Evolutionary conservation across 2,329 filamentous ascomycete species (phyloP).

Genomic region (Colletotrichum tropicale): DNA sequence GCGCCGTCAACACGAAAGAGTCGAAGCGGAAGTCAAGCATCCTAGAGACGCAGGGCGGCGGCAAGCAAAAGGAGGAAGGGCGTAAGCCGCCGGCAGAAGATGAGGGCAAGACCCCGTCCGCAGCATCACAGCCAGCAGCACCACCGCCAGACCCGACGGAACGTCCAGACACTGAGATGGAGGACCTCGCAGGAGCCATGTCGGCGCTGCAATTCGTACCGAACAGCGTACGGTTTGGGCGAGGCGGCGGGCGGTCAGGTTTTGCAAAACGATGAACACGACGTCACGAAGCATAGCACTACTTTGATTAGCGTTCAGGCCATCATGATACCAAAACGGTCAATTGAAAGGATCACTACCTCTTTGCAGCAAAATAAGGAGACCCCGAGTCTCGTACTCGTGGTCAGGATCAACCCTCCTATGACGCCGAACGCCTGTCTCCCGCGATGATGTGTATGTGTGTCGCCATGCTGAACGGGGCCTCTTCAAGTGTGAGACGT

Average conservation of each 20-base stretch:
- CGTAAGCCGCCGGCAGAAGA: neutral
- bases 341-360: constrained; percentile 40
- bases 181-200: constrained; percentile 70
- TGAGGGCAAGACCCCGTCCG: neutral
- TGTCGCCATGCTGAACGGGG: neutral
- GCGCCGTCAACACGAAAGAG: constrained; percentile 34
- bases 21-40: constrained; percentile 36
- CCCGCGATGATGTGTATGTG: neutral
- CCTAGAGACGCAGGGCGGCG: constrained; percentile 23
- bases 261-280: constrained; percentile 51
- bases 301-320: constrained; percentile 21
- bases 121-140: neutral
- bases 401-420: neutral
- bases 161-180: constrained; percentile 58
- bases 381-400: neutral
- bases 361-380: constrained; percentile 27
- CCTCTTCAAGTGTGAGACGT: neutral
- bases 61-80: neutral
- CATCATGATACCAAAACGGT: constrained; percentile 33
- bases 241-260: constrained; percentile 55
- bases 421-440: constrained; percentile 16
- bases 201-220: constrained; percentile 75
- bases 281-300: constrained; percentile 18
- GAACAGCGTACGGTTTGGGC: constrained; percentile 68
- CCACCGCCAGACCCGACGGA: neutral